Evolutionary conservation across 768 basidiomycete species (phyloP).

Genomic region (Bullera alba): DNA sequence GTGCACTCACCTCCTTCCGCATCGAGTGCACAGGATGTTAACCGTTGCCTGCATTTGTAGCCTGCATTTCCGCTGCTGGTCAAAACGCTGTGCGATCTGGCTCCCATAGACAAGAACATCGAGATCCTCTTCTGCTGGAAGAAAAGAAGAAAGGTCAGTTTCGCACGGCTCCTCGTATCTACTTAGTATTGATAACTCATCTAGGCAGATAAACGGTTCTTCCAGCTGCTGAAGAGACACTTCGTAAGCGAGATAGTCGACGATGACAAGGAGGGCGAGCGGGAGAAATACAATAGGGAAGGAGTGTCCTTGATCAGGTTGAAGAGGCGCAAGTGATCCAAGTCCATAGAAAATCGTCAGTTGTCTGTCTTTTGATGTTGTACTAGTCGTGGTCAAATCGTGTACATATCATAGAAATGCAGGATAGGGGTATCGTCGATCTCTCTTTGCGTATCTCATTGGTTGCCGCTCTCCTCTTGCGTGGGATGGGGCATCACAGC

Average conservation of each 20-base stretch:
- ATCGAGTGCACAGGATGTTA: not conserved
- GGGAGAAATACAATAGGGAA: slow-evolving; percentile 36
- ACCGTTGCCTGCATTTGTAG: slow-evolving; percentile 6
- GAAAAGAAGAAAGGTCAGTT: slow-evolving; percentile 73
- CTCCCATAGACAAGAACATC: slow-evolving; percentile 47
- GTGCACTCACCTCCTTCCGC: not conserved
- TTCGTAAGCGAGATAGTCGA: slow-evolving; percentile 52
- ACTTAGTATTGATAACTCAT: not conserved
- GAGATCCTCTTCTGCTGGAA: slow-evolving; percentile 88
- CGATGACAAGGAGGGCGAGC: slow-evolving; percentile 38
- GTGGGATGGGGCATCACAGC: too few species aligned
- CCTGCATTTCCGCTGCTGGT: slow-evolving; percentile 84
- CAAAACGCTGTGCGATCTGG: slow-evolving; percentile 63
- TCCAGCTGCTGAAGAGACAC: slow-evolving; percentile 65
- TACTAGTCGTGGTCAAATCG: too few species aligned
- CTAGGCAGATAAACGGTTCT: slow-evolving; percentile 84
- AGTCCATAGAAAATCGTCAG: not conserved
- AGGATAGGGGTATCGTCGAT: too few species aligned
- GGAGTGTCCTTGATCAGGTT: slow-evolving; percentile 38
- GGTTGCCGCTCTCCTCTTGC: too few species aligned
- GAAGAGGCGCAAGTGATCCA: slow-evolving; percentile 21
- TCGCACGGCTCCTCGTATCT: not conserved
- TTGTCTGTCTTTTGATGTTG: too few species aligned
- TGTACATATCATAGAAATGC: too few species aligned
- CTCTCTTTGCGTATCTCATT: not conserved